Conservation (phyloP, 805 yeast genomes). For the Wickerhamomyces mucosus region DNA sequence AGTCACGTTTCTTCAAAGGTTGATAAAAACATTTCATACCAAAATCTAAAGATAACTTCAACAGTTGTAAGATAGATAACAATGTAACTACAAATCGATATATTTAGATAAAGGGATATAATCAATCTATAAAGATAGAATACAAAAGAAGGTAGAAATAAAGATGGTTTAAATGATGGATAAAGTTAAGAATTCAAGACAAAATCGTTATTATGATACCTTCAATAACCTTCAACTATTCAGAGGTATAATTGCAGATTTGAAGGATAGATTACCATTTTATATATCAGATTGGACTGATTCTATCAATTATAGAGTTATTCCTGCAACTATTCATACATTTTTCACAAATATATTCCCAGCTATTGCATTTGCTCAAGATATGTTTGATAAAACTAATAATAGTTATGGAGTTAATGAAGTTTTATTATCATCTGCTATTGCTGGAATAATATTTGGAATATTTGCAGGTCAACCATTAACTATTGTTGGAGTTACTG, state of each 20-base stretch:
- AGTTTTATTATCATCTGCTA: constrained; percentile 69
- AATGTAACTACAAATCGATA: no score
- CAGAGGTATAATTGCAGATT: constrained; percentile 27
- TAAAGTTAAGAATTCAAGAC: no score
- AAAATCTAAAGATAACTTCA: no score
- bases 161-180: no score
- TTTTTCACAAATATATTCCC: constrained; percentile 88
- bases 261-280: constrained; percentile 40
- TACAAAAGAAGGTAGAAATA: no score
- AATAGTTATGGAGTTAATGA: constrained; percentile 90
- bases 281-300: constrained; percentile 76
- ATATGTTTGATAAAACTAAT: constrained; percentile 87
- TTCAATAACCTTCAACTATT: constrained; percentile 10
- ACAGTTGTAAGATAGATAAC: no score
- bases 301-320: constrained; percentile 75
- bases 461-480: constrained; percentile 82
- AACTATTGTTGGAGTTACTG: constrained; percentile 95
- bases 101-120: no score
- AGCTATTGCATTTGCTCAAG: constrained; percentile 94
- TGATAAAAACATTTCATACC: no score
- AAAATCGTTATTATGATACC: not conserved
- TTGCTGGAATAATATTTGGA: constrained; percentile 88
- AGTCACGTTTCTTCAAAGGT: no score
- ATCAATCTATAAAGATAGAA: no score
- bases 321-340: constrained; percentile 75